Evolutionary conservation across 2,329 filamentous ascomycete species (phyloP).

Genomic region (Sarocladium strictum): DNA sequence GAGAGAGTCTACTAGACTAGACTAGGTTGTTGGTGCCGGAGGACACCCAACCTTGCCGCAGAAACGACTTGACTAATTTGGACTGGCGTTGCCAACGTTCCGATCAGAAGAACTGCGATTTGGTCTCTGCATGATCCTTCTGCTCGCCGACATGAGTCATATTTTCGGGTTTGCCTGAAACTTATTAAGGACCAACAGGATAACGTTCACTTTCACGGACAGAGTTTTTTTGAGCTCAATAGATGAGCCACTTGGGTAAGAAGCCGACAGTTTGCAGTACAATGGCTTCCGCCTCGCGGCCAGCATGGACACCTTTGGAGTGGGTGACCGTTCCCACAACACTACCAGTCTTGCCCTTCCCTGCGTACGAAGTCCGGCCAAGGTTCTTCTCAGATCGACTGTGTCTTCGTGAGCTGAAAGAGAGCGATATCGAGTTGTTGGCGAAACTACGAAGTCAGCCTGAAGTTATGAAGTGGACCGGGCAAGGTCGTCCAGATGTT

Average conservation of each 20-base stretch:
- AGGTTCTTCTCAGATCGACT: conserved; percentile 47
- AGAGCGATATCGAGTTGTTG: conserved; percentile 44
- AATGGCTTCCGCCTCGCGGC: neutral
- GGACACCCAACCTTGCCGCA: too few relatives aligned
- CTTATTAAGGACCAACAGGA: too few relatives aligned
- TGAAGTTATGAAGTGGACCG: conserved; percentile 58
- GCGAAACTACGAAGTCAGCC: conserved; percentile 47
- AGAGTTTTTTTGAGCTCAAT: too few relatives aligned
- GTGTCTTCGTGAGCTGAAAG: conserved; percentile 42
- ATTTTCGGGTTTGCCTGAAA: too few relatives aligned
- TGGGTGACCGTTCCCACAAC: conserved; percentile 41
- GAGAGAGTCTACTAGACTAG: too few relatives aligned
- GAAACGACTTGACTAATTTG: neutral
- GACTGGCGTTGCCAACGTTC: neutral
- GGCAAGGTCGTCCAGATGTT: conserved; percentile 33
- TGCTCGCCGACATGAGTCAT: neutral
- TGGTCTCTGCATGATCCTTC: neutral
- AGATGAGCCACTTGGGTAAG: neutral
- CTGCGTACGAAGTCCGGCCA: conserved; percentile 30
- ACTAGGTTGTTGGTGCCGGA: too few relatives aligned
- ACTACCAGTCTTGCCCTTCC: conserved; percentile 36
- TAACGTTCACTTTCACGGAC: too few relatives aligned
- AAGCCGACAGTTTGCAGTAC: too few relatives aligned
- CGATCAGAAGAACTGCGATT: neutral
- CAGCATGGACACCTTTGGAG: conserved; percentile 17